These are phyloP conservation scores for Alternaria ethzedia DNA, from an alignment of 2,329 filamentous ascomycete species.

Conservation along the genomic window DNA sequence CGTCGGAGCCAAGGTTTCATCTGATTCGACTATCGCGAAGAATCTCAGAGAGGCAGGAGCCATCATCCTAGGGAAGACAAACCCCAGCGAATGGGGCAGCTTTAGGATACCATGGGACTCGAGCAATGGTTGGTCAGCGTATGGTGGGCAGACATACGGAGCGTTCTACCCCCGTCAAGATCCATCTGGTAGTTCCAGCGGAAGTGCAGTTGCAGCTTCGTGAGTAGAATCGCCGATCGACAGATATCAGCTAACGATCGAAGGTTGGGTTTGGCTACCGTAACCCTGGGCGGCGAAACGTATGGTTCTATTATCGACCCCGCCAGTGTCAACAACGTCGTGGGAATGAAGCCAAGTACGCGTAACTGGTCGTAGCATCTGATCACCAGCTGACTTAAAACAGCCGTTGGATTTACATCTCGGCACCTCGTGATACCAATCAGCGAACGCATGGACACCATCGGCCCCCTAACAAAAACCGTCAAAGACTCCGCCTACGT, in stretches of 20 bases:
- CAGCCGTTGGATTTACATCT: conserved; percentile 71
- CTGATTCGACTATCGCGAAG: conserved; percentile 70
- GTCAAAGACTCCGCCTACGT: conserved; percentile 72
- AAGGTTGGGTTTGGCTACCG: neutral
- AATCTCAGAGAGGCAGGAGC: conserved; percentile 70
- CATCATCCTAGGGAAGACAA: conserved; percentile 71
- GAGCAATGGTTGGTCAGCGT: conserved; percentile 41
- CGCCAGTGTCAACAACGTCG: conserved; percentile 70
- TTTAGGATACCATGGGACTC: conserved; percentile 42
- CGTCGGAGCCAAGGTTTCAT: conserved; percentile 68
- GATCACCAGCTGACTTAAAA: neutral
- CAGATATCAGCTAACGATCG: neutral
- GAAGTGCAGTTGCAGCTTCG: conserved; percentile 69
- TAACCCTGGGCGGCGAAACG: conserved; percentile 64
- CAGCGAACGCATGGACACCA: conserved; percentile 70
- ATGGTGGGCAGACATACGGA: conserved; percentile 40
- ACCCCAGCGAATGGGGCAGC: conserved; percentile 73
- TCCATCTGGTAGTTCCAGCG: conserved; percentile 73
- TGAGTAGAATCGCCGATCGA: conserved; percentile 56
- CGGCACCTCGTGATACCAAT: conserved; percentile 66
- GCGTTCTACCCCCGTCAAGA: conserved; percentile 72
- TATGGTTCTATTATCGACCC: conserved; percentile 73
- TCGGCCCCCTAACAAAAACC: conserved; percentile 71
- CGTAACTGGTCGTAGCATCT: neutral
- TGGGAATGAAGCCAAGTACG: conserved; percentile 73